phyloP scores from a whole-genome alignment of 768 basidiomycete species.

The Exidia glandulosa region DNA sequence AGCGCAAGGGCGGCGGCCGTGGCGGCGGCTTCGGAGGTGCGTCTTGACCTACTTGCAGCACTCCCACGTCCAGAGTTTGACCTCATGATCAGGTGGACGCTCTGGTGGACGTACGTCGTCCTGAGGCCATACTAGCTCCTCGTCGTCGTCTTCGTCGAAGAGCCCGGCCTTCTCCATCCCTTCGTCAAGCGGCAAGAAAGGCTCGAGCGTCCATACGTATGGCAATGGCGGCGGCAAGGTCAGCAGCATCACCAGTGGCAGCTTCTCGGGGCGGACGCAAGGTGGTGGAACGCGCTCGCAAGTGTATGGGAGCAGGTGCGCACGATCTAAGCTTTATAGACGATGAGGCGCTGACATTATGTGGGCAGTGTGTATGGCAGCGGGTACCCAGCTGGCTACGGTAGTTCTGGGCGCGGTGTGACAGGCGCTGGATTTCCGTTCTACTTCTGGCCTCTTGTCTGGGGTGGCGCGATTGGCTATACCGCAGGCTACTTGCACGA shows the following conservation, averaged over 20 bases:
- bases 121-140: too few species aligned
- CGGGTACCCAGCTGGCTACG: slow-evolving; percentile 30
- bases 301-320: slow-evolving; percentile 35
- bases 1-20: too few species aligned
- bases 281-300: slow-evolving; percentile 43
- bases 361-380: slow-evolving; percentile 43
- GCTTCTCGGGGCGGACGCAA: slow-evolving; percentile 25
- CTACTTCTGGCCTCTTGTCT: slow-evolving; percentile 54
- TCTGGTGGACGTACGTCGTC: too few species aligned
- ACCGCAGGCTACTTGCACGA: slow-evolving; percentile 23
- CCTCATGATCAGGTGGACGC: too few species aligned
- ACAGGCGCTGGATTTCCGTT: slow-evolving; percentile 46
- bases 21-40: too few species aligned
- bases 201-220: too few species aligned
- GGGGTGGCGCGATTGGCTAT: slow-evolving; percentile 23
- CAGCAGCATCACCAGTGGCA: slow-evolving; percentile 14
- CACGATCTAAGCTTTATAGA: slow-evolving; percentile 4
- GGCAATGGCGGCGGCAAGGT: too few species aligned
- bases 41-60: too few species aligned
- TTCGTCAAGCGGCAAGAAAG: too few species aligned
- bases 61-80: too few species aligned
- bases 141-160: too few species aligned
- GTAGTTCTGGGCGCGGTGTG: slow-evolving; percentile 31
- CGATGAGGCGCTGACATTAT: background rate
- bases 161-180: too few species aligned